Percentiles rank a stretch among this genome's conserved stretches.
These are phyloP conservation scores for Pharus latifolius DNA, from an alignment of 176 grass and related monocot genomes.

Conservation along the genomic window DNA sequence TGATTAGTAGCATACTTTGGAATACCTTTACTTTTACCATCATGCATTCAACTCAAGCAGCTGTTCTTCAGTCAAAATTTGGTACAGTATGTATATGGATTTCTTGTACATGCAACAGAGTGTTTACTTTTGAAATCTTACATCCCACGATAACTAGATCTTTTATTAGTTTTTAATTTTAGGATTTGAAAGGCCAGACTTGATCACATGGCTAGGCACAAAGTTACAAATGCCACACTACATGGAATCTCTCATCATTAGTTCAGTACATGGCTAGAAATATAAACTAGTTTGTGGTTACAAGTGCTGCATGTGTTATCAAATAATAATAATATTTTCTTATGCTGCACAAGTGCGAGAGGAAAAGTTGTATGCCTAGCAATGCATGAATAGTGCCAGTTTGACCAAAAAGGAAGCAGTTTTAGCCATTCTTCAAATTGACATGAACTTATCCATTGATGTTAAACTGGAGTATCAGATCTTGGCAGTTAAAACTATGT, in stretches of 20 bases:
- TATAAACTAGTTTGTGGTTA: not conserved
- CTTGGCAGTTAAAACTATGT: too few species aligned
- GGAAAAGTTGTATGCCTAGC: too few species aligned
- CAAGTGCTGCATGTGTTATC: not conserved
- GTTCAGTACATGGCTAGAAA: not conserved
- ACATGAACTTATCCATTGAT: too few species aligned
- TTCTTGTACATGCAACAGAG: not conserved
- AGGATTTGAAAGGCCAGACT: not conserved
- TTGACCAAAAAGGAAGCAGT: too few species aligned
- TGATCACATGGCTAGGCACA: not conserved
- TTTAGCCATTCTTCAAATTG: too few species aligned
- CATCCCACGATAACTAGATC: too few species aligned
- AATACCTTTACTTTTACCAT: constrained; percentile 2
- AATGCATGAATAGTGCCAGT: too few species aligned
- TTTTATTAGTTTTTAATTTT: too few species aligned
- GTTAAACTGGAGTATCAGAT: too few species aligned
- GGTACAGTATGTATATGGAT: not conserved
- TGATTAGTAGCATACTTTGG: not conserved
- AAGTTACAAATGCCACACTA: not conserved
- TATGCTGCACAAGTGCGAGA: too few species aligned
- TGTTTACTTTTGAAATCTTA: too few species aligned
- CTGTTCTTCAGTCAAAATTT: not conserved
- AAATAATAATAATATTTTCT: too few species aligned
- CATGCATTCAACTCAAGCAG: not conserved
- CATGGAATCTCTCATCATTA: not conserved